Base-by-base conservation (phyloP, 257 asterid genomes). In the Scutellaria baicalensis region DNA sequence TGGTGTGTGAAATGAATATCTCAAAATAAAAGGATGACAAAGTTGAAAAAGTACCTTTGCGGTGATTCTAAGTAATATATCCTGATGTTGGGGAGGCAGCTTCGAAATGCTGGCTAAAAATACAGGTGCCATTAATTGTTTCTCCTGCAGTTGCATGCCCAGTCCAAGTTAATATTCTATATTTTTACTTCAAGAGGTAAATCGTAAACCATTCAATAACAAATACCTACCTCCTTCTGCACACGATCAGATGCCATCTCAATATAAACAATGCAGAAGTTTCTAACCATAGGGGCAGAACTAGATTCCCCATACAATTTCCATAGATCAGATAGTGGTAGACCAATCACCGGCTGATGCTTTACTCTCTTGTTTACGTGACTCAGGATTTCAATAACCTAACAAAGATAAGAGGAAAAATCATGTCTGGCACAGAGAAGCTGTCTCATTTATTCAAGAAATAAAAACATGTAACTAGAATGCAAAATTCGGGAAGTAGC, bases 301-400 rank as follows among this genome's bases (percentile, higher is more conserved):
- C 81, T 75, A 72, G 91, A 84, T 67, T 91, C 96, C 80, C 71
- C 62, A 76, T 91, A 91, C 76, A 91, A 75, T 47, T 83, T 84
- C 99, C 99, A 93, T 59, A 93, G 81, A 49, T 86, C 96, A 45
- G 78, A 57, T 49, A 91, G 69, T 33, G 99, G 96, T 75, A 93
- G 82, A 64, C 90, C 91, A 79, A 91, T 86, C 17, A 69, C 81
- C 39, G 36, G 77, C 82, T 84, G 97, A 79, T 91, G 88, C 78
- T 91, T 93, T 72, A 91, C 93, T 83, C 99, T 86, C 85, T 89
- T 89, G 91, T 93, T 93, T 71, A 91, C 96, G 42, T 93, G 99
- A 78, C 89, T 89, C 78, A 93, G 80, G 79, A 93, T 84, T 83
- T 93, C 99, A 59, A 93, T 77, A 72, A 89, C 96, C 96, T 89